Conservation (phyloP, 1,139 yeast species). For the Zygoascus sp. region DNA sequence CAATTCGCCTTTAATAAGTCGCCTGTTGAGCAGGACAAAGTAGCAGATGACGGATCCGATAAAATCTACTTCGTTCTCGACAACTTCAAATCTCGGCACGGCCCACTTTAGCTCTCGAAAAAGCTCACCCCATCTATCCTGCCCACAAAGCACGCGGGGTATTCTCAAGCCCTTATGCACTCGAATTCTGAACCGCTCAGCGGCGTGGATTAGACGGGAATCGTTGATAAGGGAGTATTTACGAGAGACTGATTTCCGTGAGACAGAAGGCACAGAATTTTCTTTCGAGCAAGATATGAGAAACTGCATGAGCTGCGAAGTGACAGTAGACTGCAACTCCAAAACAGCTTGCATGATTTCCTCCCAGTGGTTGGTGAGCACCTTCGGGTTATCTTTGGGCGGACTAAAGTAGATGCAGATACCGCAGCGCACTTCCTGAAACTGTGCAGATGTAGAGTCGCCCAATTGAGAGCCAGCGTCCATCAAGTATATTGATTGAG, state of each 20-base stretch:
- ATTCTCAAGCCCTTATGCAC: constrained; percentile 24
- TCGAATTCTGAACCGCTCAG: constrained; percentile 23
- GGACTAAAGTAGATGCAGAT: constrained; percentile 25
- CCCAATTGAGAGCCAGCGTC: not conserved
- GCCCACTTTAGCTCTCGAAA: constrained; percentile 24
- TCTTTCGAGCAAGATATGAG: constrained; percentile 20
- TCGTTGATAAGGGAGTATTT: constrained; percentile 13
- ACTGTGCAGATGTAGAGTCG: not conserved
- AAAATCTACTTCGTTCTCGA: constrained; percentile 19
- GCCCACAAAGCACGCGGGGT: constrained; percentile 33
- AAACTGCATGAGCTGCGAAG: constrained; percentile 14
- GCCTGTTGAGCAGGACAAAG: constrained; percentile 22
- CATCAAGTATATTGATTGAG: constrained; percentile 2
- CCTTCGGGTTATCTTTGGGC: constrained; percentile 21
- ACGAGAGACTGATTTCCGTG: not conserved
- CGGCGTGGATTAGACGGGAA: constrained; percentile 18
- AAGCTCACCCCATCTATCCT: constrained; percentile 28
- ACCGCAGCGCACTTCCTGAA: constrained; percentile 19
- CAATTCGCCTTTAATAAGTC: constrained; percentile 15
- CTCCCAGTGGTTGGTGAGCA: constrained; percentile 28
- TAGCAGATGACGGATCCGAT: constrained; percentile 14
- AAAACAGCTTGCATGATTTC: constrained; percentile 26
- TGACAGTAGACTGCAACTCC: constrained; percentile 23
- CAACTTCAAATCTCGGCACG: constrained; percentile 15
- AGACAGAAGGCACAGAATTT: not conserved